Percentiles rank a stretch among this genome's conserved stretches.
Conservation (phyloP, 2,329 filamentous ascomycete species). For the Penicillium glabrum region DNA sequence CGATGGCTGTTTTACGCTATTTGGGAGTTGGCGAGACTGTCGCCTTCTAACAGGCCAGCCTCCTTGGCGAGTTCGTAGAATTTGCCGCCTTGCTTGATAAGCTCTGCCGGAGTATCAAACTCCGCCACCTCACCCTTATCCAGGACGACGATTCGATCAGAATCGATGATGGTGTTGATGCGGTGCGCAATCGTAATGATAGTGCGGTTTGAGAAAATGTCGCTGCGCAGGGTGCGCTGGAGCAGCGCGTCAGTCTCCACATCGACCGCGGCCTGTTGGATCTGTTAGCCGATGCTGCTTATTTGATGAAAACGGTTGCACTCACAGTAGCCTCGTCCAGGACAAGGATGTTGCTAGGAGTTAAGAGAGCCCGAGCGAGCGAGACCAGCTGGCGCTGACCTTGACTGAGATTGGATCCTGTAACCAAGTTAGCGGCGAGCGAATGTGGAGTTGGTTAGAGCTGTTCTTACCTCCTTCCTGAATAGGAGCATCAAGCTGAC, state of each 20-base stretch:
- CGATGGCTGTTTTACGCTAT: constrained; percentile 10
- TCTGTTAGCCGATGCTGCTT: constrained; percentile 14
- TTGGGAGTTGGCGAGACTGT: constrained; percentile 30
- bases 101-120: constrained; percentile 80
- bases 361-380: constrained; percentile 87
- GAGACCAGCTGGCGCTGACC: constrained; percentile 94
- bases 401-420: constrained; percentile 91
- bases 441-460: not conserved
- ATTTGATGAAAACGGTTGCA: not conserved
- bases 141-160: constrained; percentile 88
- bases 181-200: constrained; percentile 98
- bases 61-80: constrained; percentile 93
- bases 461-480: constrained; percentile 80
- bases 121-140: constrained; percentile 88
- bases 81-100: constrained; percentile 72
- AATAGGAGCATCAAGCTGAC: constrained; percentile 84
- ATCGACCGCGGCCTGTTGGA: constrained; percentile 63
- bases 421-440: constrained; percentile 5
- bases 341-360: constrained; percentile 94
- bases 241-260: constrained; percentile 67
- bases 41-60: constrained; percentile 67
- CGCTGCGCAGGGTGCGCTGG: constrained; percentile 63
- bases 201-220: constrained; percentile 81
- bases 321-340: constrained; percentile 90
- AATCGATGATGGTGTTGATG: constrained; percentile 92